phyloP scores from a whole-genome alignment of 129 eudicot species.

The Silybum marianum region DNA sequence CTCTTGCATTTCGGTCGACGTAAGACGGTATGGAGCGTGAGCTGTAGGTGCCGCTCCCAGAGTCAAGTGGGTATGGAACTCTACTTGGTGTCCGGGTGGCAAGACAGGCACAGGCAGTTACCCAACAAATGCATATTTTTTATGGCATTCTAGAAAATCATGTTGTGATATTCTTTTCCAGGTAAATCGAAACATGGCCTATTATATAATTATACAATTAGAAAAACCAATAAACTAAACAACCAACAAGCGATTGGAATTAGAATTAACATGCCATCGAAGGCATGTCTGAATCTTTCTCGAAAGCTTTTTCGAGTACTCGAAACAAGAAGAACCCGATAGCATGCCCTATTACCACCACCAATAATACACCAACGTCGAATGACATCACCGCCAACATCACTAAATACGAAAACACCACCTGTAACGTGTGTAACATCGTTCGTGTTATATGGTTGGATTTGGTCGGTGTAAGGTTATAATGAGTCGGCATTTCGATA shows the following conservation, averaged over 20 bases:
- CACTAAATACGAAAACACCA: slow-evolving; percentile 61
- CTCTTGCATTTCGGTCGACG: too few species aligned
- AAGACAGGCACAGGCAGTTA: background rate
- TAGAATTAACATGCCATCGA: slow-evolving; percentile 41
- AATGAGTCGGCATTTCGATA: slow-evolving; percentile 58
- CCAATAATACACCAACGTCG: slow-evolving; percentile 67
- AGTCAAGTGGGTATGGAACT: too few species aligned
- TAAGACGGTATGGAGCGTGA: too few species aligned
- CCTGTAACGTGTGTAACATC: slow-evolving; percentile 47
- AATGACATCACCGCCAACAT: slow-evolving; percentile 85
- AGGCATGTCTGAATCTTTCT: slow-evolving; percentile 41
- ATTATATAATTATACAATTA: slow-evolving; percentile 6
- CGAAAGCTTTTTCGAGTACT: slow-evolving; percentile 34
- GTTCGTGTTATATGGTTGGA: slow-evolving; percentile 39
- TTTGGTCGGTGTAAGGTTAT: slow-evolving; percentile 17
- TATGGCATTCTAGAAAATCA: background rate
- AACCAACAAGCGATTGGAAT: background rate
- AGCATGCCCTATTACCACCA: slow-evolving; percentile 60
- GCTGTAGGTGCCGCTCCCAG: too few species aligned
- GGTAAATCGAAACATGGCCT: background rate
- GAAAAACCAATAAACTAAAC: slow-evolving; percentile 1
- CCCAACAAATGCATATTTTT: background rate
- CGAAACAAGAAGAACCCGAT: slow-evolving; percentile 63
- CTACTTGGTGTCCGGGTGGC: too few species aligned
- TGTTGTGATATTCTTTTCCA: background rate